Evolutionary conservation across 73 alveolate genomes (phyloP), one percentile per base, ranked within the genome.

Genomic region (Breviolum minutum): DNA sequence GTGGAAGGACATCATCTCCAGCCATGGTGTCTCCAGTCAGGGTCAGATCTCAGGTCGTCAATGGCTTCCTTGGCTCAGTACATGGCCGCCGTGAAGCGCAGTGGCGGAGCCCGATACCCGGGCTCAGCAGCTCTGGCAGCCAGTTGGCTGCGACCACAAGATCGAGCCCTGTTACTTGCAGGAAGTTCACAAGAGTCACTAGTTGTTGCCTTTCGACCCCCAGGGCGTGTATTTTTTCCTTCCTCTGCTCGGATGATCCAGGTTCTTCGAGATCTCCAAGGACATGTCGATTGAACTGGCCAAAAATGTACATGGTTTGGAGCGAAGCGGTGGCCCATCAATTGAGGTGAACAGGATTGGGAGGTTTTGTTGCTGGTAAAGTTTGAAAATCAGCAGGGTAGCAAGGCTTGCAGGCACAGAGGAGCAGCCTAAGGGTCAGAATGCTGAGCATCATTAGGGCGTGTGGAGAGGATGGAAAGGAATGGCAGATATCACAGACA

Each of bases 81-180:
- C 90, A 30, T 81, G 71, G 16, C 48, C 30, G 70, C 90, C 22
- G 71, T 54, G 71, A 22, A 16, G 13, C 66, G 90, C 30, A 16
- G 90, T 30, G 11, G 62, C 27, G 77, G 16, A 60, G 70, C 68
- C 61, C 60, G 48, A 63, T 91, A 91, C 64, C 97, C 97, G 48
- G 97, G 97, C 76, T 91, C 97, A 10, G 87, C 97, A 1, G 97
- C 87, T 14, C 29, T 91, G 87, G 97, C 89, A 12, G 70, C 85
- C 40, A 20, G 77, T 16, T 91, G 89, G 89, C 69, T 91, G 30
- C 87, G 97, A 16, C 97, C 97, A 19, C 89, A 73, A 48, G 97
- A 91, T 40, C 40, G 63, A 6, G 97, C 97, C 12, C 48, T 62
- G 93, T 60, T 54, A 17, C 93, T 84, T 84, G 92, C 16, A 6